These are phyloP conservation scores for Penicillium coprophilum DNA, from an alignment of 495 filamentous ascomycete species.

Conservation along the genomic window DNA sequence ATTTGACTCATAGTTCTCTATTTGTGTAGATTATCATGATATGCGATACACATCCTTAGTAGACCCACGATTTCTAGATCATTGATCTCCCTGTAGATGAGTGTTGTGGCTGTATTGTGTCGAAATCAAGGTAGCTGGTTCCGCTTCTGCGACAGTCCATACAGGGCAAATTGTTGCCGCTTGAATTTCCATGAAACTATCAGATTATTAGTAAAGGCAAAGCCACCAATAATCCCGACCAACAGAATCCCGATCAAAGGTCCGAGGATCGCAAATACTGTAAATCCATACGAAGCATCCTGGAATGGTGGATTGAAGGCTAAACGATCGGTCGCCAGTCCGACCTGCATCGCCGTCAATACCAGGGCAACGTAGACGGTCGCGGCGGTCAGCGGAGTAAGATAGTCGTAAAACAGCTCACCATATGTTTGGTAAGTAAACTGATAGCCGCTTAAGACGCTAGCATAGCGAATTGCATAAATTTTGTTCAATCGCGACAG, in stretches of 20 bases:
- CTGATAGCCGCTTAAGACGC: slow-evolving; percentile 10
- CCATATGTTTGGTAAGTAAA: slow-evolving; percentile 14
- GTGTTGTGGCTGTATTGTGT: background rate
- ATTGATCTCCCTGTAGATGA: background rate
- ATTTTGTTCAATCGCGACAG: slow-evolving; percentile 27
- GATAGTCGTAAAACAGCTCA: slow-evolving; percentile 43
- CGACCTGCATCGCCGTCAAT: slow-evolving; percentile 60
- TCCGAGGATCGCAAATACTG: slow-evolving; percentile 47
- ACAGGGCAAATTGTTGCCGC: slow-evolving; percentile 2
- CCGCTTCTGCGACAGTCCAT: background rate
- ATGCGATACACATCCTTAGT: no score
- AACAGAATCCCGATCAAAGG: slow-evolving; percentile 21
- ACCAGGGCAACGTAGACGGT: slow-evolving; percentile 55
- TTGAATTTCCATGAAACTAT: slow-evolving; percentile 7
- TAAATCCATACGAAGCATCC: slow-evolving; percentile 52
- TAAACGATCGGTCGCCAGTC: slow-evolving; percentile 45
- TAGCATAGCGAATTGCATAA: slow-evolving; percentile 6
- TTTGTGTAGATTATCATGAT: background rate
- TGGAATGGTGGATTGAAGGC: slow-evolving; percentile 42
- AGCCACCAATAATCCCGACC: slow-evolving; percentile 3
- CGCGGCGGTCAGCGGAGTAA: slow-evolving; percentile 42
- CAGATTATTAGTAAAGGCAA: slow-evolving; percentile 12
- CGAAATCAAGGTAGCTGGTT: background rate
- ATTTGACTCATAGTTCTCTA: background rate
- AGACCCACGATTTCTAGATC: background rate